Conservation (phyloP, 352 stramenopile genomes). For the Globisporangium perplexum region DNA sequence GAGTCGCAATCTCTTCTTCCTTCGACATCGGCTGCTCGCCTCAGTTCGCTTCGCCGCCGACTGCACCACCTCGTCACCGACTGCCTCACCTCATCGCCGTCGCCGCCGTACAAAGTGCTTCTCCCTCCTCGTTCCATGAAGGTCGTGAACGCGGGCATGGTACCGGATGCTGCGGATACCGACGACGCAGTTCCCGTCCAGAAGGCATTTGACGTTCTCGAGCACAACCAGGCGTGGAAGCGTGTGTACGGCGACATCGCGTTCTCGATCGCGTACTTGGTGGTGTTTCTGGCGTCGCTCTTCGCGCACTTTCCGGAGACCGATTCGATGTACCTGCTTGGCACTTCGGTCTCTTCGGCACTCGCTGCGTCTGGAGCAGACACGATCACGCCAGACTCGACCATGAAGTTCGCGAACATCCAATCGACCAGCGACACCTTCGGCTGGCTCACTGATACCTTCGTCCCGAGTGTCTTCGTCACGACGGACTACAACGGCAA, state of each 20-base stretch:
- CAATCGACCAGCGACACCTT: conserved; percentile 28
- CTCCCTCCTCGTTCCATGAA: neutral
- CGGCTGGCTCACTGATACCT: conserved; percentile 37
- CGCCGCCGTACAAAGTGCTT: too few relatives aligned
- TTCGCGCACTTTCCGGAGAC: conserved; percentile 31
- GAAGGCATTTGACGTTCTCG: conserved; percentile 26
- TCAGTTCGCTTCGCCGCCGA: too few relatives aligned
- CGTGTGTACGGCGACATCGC: conserved; percentile 26
- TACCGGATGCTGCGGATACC: neutral
- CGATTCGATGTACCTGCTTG: conserved; percentile 25
- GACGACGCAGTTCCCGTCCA: conserved; percentile 9
- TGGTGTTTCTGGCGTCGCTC: conserved; percentile 38
- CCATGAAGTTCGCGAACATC: conserved; percentile 46
- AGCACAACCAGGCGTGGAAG: conserved; percentile 32
- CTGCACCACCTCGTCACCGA: too few relatives aligned
- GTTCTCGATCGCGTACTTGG: conserved; percentile 31
- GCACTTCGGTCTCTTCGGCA: conserved; percentile 21
- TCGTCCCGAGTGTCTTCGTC: conserved; percentile 38
- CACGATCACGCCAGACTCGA: conserved; percentile 33
- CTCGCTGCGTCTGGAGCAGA: conserved; percentile 36
- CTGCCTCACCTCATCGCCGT: too few relatives aligned
- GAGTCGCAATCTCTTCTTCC: too few relatives aligned
- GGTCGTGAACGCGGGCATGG: neutral
- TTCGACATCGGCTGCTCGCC: too few relatives aligned
- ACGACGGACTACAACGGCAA: conserved; percentile 47